Evolutionary conservation across 2,329 filamentous ascomycete genomes (phyloP).

Genomic region (Pleurostoma richardsiae): DNA sequence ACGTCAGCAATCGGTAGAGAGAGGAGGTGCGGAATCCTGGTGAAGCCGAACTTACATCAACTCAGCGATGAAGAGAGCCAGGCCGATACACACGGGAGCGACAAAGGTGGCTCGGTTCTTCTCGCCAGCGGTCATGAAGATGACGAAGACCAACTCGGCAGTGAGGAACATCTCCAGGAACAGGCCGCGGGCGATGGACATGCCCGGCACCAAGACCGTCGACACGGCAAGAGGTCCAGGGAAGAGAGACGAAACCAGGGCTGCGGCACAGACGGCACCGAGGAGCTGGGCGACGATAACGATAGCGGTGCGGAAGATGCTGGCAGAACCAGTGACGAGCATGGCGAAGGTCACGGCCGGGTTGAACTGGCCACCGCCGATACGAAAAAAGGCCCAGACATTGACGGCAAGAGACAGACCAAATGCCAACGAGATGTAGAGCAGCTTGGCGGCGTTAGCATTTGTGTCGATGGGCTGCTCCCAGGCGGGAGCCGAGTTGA

Average conservation of each 20-base stretch:
- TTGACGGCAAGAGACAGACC: constrained; percentile 46
- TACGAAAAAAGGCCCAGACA: constrained; percentile 52
- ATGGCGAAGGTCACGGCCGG: constrained; percentile 54
- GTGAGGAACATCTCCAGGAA: constrained; percentile 66
- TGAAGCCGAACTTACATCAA: constrained; percentile 21
- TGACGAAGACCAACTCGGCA: constrained; percentile 56
- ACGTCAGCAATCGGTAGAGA: neutral
- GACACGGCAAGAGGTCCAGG: constrained; percentile 48
- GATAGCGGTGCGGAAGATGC: constrained; percentile 42
- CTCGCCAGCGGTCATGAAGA: constrained; percentile 66
- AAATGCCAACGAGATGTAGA: constrained; percentile 46
- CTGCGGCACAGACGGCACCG: constrained; percentile 54
- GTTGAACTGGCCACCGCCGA: constrained; percentile 48
- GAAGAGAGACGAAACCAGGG: constrained; percentile 51
- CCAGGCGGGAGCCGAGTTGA: constrained; percentile 14
- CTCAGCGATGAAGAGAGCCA: constrained; percentile 61
- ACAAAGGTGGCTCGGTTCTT: constrained; percentile 70
- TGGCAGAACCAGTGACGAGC: constrained; percentile 51
- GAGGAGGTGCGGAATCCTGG: neutral
- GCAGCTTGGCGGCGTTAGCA: constrained; percentile 27
- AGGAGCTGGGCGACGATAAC: constrained; percentile 54
- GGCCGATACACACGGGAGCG: constrained; percentile 67
- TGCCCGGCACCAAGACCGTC: constrained; percentile 48
- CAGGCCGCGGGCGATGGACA: constrained; percentile 51
- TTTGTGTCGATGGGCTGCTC: constrained; percentile 12